Evolutionary conservation across 2,329 filamentous ascomycete species (phyloP).

Genomic region (Botrytis porri): DNA sequence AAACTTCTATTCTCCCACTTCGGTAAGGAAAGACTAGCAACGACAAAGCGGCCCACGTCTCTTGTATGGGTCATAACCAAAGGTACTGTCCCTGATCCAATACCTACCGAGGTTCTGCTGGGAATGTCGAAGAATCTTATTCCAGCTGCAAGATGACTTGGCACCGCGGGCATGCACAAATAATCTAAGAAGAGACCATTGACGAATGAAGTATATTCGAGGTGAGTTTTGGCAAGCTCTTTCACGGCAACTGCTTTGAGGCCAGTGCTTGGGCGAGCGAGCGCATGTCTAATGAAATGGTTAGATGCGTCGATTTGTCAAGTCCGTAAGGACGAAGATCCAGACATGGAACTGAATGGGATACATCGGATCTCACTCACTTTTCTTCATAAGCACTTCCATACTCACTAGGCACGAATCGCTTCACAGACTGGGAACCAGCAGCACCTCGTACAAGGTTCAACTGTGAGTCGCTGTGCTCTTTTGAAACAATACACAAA

Average conservation of each 20-base stretch:
- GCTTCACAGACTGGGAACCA: slow-evolving; percentile 33
- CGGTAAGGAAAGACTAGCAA: slow-evolving; percentile 26
- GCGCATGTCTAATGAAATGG: slow-evolving; percentile 4
- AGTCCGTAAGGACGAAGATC: background rate
- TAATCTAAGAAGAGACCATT: slow-evolving; percentile 31
- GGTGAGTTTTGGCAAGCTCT: slow-evolving; percentile 20
- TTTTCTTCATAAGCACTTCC: slow-evolving; percentile 40
- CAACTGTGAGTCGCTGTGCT: slow-evolving; percentile 37
- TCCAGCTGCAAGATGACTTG: slow-evolving; percentile 27
- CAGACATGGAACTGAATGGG: background rate
- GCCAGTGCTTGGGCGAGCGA: background rate
- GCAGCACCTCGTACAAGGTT: slow-evolving; percentile 39
- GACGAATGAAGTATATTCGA: slow-evolving; percentile 31
- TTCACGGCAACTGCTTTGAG: slow-evolving; percentile 14
- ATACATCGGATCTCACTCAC: background rate
- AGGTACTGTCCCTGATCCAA: slow-evolving; percentile 27
- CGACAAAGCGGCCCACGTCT: slow-evolving; percentile 33
- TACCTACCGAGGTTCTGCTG: slow-evolving; percentile 28
- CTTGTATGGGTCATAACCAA: slow-evolving; percentile 31
- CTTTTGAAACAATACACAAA: slow-evolving; percentile 39
- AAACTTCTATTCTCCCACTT: slow-evolving; percentile 29
- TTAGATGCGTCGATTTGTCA: background rate
- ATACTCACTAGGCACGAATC: slow-evolving; percentile 43
- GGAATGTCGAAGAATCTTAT: slow-evolving; percentile 29
- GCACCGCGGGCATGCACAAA: slow-evolving; percentile 25